phyloP scores from a whole-genome alignment of 2,329 filamentous ascomycete species.

The Conoideocrella luteorostrata region DNA sequence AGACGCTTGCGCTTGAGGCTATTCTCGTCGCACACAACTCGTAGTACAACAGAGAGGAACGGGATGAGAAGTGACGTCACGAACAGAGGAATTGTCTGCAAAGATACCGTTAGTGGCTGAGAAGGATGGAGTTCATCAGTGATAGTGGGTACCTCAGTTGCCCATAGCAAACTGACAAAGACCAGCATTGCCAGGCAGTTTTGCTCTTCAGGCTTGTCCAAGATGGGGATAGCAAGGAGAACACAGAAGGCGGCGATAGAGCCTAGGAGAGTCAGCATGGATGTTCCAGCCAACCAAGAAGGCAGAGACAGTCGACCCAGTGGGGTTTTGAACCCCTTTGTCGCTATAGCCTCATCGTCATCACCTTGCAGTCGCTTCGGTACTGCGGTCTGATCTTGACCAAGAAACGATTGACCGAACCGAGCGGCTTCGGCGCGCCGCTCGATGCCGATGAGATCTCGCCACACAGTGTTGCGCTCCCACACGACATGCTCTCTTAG shows the following conservation, averaged over 20 bases:
- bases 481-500: constrained; percentile 95
- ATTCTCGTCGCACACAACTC: constrained; percentile 73
- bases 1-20: constrained; percentile 54
- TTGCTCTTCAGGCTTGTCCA: constrained; percentile 84
- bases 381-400: constrained; percentile 61
- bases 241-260: constrained; percentile 68
- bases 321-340: constrained; percentile 70
- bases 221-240: constrained; percentile 70
- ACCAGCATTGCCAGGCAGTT: constrained; percentile 92
- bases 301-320: constrained; percentile 72
- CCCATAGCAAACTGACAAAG: constrained; percentile 92
- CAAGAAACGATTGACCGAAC: constrained; percentile 77
- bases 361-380: constrained; percentile 78
- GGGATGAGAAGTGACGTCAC: constrained; percentile 92
- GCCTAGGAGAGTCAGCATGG: constrained; percentile 67
- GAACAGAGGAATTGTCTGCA: constrained; percentile 85
- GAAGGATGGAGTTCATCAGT: neutral
- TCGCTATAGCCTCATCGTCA: constrained; percentile 54
- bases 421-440: constrained; percentile 90
- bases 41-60: constrained; percentile 81
- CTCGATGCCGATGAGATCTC: constrained; percentile 98
- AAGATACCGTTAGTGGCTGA: constrained; percentile 9
- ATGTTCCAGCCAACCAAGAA: constrained; percentile 74
- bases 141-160: constrained; percentile 93
- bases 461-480: constrained; percentile 98